Conservation (phyloP, 2,329 filamentous ascomycete genomes). For the Penicillium sp. region DNA sequence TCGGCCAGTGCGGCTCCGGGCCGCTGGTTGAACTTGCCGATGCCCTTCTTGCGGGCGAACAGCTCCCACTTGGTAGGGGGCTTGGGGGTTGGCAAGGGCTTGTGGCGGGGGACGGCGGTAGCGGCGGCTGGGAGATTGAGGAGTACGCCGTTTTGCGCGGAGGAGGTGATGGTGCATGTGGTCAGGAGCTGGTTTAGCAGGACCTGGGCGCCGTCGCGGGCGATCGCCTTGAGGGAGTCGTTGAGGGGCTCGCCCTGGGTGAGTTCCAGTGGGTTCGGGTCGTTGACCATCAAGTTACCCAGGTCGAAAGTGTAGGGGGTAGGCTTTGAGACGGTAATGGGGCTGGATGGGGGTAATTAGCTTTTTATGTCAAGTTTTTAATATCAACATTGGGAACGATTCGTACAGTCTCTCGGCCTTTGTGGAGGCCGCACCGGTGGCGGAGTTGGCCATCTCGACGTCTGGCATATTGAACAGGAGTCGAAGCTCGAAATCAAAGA, state of each 20-base stretch:
- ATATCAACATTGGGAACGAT: background rate
- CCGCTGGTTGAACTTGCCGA: slow-evolving; percentile 75
- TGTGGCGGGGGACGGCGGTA: slow-evolving; percentile 82
- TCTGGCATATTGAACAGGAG: slow-evolving; percentile 30
- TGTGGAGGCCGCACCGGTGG: slow-evolving; percentile 20
- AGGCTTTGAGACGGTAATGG: slow-evolving; percentile 73
- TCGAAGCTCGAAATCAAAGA: background rate
- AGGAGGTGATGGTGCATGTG: slow-evolving; percentile 76
- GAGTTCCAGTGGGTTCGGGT: slow-evolving; percentile 77
- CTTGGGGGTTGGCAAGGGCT: slow-evolving; percentile 81
- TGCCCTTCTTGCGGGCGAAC: slow-evolving; percentile 96
- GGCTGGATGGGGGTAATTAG: slow-evolving; percentile 33
- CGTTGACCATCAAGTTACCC: slow-evolving; percentile 79
- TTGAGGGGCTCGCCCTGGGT: slow-evolving; percentile 58
- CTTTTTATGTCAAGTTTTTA: slow-evolving; percentile 17
- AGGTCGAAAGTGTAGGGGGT: slow-evolving; percentile 93
- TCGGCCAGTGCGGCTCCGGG: slow-evolving; percentile 61
- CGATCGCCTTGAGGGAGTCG: slow-evolving; percentile 68
- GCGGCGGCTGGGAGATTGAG: slow-evolving; percentile 72
- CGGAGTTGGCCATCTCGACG: slow-evolving; percentile 28
- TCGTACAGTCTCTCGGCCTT: slow-evolving; percentile 48
- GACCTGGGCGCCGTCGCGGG: slow-evolving; percentile 86
- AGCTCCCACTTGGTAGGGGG: slow-evolving; percentile 90
- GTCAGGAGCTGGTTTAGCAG: slow-evolving; percentile 93
- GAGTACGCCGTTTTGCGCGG: slow-evolving; percentile 67